Base-by-base conservation (phyloP, 2,329 filamentous ascomycete genomes). In the Xylariaceae sp. region DNA sequence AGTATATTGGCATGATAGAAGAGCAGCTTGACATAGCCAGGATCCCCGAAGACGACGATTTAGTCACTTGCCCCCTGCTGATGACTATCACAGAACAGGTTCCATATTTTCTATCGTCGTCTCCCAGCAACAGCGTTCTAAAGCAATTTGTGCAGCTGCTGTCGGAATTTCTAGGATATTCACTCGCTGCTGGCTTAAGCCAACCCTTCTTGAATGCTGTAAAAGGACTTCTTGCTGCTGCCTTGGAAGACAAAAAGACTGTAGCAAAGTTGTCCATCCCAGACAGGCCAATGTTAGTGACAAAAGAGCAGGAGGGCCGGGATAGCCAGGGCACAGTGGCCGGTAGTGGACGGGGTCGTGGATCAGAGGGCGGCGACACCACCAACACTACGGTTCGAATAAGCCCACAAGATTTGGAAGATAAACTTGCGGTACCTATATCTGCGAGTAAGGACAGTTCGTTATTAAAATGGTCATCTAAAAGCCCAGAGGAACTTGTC, bases 31-130 rank as follows among this genome's bases (percentile, higher is more conserved):
- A 69, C 26, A 72, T 68, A 3, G 63, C 64, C 2, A 68, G 68
- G 9, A 12, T 64, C 48, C 47, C 55, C 12, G 65, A 65, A 43
- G 61, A 70, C 41, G 62, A 73, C n/a, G 60, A 69, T n/a, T 63
- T 44, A 20, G 64, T 63, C 45, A 67, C 75, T 26, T 91, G 89
- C 63, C 80, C 91, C 18, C 67, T 96, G 2, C 77, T 86, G 10
- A 81, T 91, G 62, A 83, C 87, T 0, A 77, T 96, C 19, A 75
- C 84, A 2, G 93, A 97, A 70, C 93, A 97, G 71, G 83, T 92
- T 73, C 83, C 87, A 0, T 96, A 90, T 65, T 76, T 84, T 2
- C 73, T 83, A 12, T 83, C 82, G 49, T 77, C 78, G 4, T 61
- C 65, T 2, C 77, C 77, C 1, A 77, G 77, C 5, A 74, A 75